Base-by-base conservation (phyloP, 345 rosid species). In the Iberis pinnata region DNA sequence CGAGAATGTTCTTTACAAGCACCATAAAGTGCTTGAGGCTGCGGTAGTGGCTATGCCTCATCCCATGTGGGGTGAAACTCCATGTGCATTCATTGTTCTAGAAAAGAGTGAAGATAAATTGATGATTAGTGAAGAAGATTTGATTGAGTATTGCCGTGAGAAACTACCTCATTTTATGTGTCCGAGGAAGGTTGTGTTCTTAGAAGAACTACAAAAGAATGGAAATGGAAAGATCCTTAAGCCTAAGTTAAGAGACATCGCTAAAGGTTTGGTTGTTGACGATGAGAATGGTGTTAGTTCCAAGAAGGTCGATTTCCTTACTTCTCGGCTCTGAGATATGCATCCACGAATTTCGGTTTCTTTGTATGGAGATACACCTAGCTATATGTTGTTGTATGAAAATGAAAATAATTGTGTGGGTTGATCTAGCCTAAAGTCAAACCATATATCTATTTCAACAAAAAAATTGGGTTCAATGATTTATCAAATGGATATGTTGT, bases 11-110 rank as follows among this genome's bases (percentile, higher is more conserved):
- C 68, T 84, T 11, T 84, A 75, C 61, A 8, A 24, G 9, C 75
- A 79, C 57, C 75, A 71, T 0, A 49, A 59, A 38, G 77, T 84
- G 6, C 13, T 66, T 5, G 88, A 84, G 41, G 78, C 71, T 0
- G 81, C 85, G 0, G 88, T 73, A 4, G 83, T 84, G 35, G 88
- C 81, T 6, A 73, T 73, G 83, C 83, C 83, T 3, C 79, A 81
- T 8, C 68, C 73, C 3, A 35, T 60, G 2, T 79, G 85, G 83
- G 85, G 83, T 6, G 85, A 78, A 61, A 75, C 74, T 7, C 85
- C 85, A 0, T 80, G 88, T 41, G 85, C 81, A 0, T 81, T 84
- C 48, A 8, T 81, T n/a, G 65, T 50, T 0, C 35, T 72, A 1
- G 70, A 55, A 29, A 49, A 60, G 3, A 58, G 54, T 36, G 42